Evolutionary conservation across 2,329 filamentous ascomycete species (phyloP).

Genomic region (Xenoacremonium recifei): DNA sequence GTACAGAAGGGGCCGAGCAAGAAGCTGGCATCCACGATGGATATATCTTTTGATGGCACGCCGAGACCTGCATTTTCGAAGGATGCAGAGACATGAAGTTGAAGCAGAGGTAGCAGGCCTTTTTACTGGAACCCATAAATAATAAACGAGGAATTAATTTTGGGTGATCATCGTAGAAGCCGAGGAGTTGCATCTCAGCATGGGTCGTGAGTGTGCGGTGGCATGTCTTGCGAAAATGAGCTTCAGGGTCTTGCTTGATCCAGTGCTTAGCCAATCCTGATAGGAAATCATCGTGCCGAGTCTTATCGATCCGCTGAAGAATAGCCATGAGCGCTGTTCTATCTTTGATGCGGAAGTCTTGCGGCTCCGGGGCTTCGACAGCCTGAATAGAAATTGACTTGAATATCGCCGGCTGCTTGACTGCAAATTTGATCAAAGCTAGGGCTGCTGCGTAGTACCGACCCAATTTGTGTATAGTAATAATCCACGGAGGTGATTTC

Average conservation of each 20-base stretch:
- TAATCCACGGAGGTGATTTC: conserved; percentile 13
- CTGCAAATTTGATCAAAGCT: conserved; percentile 27
- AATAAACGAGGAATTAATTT: conserved; percentile 15
- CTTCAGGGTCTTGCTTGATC: conserved; percentile 1
- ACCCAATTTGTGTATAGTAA: conserved; percentile 23
- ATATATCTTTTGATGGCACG: conserved; percentile 32
- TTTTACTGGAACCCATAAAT: conserved; percentile 33
- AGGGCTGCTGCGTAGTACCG: conserved; percentile 26
- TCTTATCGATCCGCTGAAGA: not conserved
- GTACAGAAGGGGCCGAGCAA: conserved; percentile 2
- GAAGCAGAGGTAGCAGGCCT: conserved; percentile 31
- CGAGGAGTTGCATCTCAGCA: conserved; percentile 31
- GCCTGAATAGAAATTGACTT: conserved; percentile 16
- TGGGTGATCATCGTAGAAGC: conserved; percentile 29
- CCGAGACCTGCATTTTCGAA: conserved; percentile 22
- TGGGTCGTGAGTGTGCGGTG: conserved; percentile 23
- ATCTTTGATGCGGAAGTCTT: no score
- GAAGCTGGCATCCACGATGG: conserved; percentile 28
- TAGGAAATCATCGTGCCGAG: conserved; percentile 10
- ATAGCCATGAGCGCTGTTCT: conserved; percentile 1
- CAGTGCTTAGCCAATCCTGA: conserved; percentile 7
- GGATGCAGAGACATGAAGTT: conserved; percentile 24
- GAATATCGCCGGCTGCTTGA: conserved; percentile 22
- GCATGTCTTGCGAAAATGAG: conserved; percentile 18
- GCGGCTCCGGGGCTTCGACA: conserved; percentile 9